Base-by-base conservation (phyloP, 495 filamentous ascomycete genomes). In the Venustampulla echinocandica region DNA sequence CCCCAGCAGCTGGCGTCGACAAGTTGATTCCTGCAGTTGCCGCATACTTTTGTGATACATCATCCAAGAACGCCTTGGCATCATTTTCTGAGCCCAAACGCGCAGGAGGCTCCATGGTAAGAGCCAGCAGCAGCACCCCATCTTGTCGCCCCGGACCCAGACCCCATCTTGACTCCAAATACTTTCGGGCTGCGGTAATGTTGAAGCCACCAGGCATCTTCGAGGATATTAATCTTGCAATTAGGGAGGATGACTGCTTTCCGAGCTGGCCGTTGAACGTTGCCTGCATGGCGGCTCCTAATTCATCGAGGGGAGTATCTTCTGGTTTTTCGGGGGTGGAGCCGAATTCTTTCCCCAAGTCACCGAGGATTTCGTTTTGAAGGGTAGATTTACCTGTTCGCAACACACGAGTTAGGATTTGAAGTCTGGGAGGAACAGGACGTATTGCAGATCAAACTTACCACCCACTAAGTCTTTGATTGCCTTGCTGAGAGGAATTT, bases 171-270 rank as follows among this genome's bases (percentile, higher is more conserved):
- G 89, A 90, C 68, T 94, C 88, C 18, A 99, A 64, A 56, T 97
- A 92, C 69, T 99, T 97, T 39, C 90, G 76, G 10, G 92, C 87
- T 1, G 83, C 74, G 55, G 90, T 95, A 61, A 97, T 97, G 62
- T 97, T 99, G 75, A 97, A 99, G 39, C 92, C 92, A 60, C 90
- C 93, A 24, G 92, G 93, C 92, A 99, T 97, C 65, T 99, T 99
- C 4, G 92, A 95, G 3, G 93, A 96, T 21, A 99, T 90, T 60
- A 96, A 71, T 49, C 90, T 80, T 23, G 93, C 90, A 59, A 97
- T 82, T 43, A 97, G 79, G 3, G 92, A 94, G 22, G 87, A 87
- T 0, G 92, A 90, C 46, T 97, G 92, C 68, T 99, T 97, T 54
- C 92, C 92, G 40, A 97, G 80, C 68, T 96, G 89, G 41, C 92